phyloP scores from a whole-genome alignment of 1,139 yeast species.

The Yamadazyma taylorii region DNA sequence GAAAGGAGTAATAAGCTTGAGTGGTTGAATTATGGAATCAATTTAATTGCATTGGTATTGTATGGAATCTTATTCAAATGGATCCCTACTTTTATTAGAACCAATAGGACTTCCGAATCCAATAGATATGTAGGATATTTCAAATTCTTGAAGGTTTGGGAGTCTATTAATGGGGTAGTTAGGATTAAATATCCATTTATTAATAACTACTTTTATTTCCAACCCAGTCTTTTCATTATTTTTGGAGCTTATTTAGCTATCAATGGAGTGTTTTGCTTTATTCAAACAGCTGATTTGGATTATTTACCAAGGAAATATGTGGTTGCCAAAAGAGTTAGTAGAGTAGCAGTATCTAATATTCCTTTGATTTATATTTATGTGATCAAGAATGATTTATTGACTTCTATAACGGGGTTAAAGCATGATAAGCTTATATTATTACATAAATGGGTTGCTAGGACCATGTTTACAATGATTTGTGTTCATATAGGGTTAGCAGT shows the following conservation, averaged over 20 bases:
- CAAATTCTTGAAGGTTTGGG: constrained; percentile 28
- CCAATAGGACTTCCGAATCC: constrained; percentile 14
- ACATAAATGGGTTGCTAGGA: constrained; percentile 48
- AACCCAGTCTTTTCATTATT: constrained; percentile 41
- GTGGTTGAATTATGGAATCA: constrained; percentile 35
- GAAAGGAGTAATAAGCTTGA: constrained; percentile 35
- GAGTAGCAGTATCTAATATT: constrained; percentile 43
- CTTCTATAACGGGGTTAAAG: constrained; percentile 43
- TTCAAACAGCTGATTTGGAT: constrained; percentile 37
- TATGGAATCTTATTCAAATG: constrained; percentile 47
- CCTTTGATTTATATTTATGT: constrained; percentile 39
- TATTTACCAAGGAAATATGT: constrained; percentile 41
- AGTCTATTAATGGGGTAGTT: constrained; percentile 27
- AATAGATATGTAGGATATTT: constrained; percentile 21
- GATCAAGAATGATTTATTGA: constrained; percentile 41
- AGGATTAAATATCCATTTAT: constrained; percentile 7
- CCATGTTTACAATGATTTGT: constrained; percentile 38
- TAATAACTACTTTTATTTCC: constrained; percentile 25
- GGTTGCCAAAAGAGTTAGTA: constrained; percentile 44
- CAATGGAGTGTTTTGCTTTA: constrained; percentile 26
- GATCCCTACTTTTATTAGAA: constrained; percentile 31
- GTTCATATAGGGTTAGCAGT: constrained; percentile 35
- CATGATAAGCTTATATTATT: constrained; percentile 39
- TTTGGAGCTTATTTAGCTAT: constrained; percentile 28
- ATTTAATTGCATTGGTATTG: constrained; percentile 24